A percentile compares a stretch with the other conserved stretches of the same genome.
Conservation (phyloP, 2,329 filamentous ascomycete genomes). For the Alternaria alternata region DNA sequence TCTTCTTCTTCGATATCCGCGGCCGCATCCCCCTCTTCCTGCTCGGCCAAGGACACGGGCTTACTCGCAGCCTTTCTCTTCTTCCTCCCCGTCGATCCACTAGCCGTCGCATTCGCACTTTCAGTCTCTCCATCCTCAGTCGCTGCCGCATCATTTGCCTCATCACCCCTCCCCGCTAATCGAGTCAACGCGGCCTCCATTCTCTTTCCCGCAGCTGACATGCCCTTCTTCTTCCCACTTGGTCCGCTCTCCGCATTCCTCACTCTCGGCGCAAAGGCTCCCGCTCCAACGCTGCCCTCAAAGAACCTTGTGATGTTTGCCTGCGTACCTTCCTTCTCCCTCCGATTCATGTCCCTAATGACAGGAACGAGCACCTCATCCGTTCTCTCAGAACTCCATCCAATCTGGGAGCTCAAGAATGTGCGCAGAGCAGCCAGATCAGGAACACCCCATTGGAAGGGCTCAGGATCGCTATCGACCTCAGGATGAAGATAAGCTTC, state of each 20-base stretch:
- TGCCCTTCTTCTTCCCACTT: constrained; percentile 60
- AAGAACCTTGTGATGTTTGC: constrained; percentile 96
- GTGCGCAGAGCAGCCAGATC: constrained; percentile 84
- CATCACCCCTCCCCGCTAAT: constrained; percentile 38
- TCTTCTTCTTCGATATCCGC: constrained; percentile 26
- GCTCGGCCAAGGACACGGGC: constrained; percentile 17
- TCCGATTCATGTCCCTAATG: constrained; percentile 91
- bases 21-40: constrained; percentile 20
- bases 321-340: constrained; percentile 90
- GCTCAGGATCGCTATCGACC: constrained; percentile 78
- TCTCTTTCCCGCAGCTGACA: constrained; percentile 41
- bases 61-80: constrained; percentile 33
- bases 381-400: constrained; percentile 89
- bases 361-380: constrained; percentile 97
- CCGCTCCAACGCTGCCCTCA: constrained; percentile 74
- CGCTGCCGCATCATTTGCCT: constrained; percentile 25
- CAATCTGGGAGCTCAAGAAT: constrained; percentile 91
- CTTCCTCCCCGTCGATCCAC: constrained; percentile 17
- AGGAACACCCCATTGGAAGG: constrained; percentile 95
- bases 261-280: constrained; percentile 76
- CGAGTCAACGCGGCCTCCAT: constrained; percentile 45
- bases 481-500: constrained; percentile 86
- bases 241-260: constrained; percentile 61
- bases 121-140: constrained; percentile 31
- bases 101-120: constrained; percentile 15